Evolutionary conservation across 441 rosid species (phyloP), one percentile per base, ranked within the genome.

Genomic region (Populus tomentosa): DNA sequence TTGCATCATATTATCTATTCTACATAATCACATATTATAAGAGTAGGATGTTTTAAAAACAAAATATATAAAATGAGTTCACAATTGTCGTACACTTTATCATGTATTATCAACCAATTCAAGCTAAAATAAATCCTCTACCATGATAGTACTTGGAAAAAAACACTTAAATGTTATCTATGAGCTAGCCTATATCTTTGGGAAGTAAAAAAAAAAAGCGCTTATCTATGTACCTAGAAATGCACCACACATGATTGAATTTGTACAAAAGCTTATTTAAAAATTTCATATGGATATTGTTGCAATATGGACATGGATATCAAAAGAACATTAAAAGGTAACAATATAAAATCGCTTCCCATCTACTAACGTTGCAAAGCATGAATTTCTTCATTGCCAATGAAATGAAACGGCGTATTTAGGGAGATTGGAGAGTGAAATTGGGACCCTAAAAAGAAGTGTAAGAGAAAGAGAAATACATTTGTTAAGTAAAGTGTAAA

Each of bases 221-320:
- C 2, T 10, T 18, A 3, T 50, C 56, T 71, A 79, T 10, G 81
- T 81, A 95, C 98, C 92, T 93, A 98, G 79, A 95, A 86, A 88
- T 95, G 98, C 82, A 95, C 98, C 82, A 95, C 98, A 66, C 98
- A 95, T 36, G 99, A 95, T 88, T 95, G 99, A 82, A 95, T 85
- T 72, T 95, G 98, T 65, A 92, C 98, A 84, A 95, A 95, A 61
- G 96, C 97, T 90, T 95, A 95, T 82, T 95, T 93, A 78, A 93
- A 95, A 83, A 92, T 93, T 87, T 92, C 99, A 73, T 81, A 90
- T 61, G 99, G 99, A 83, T 93, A 95, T 95, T 93, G 97, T 97
- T 93, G 91, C 88, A 87, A 87, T 80, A 77, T 67, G 76, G 10
- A 89, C 71, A 77, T 24, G 21, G 65, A 23, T 65, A 79, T 73